phyloP scores from a whole-genome alignment of 1,284 basidiomycete genomes.

The Heliocybe sulcata region DNA sequence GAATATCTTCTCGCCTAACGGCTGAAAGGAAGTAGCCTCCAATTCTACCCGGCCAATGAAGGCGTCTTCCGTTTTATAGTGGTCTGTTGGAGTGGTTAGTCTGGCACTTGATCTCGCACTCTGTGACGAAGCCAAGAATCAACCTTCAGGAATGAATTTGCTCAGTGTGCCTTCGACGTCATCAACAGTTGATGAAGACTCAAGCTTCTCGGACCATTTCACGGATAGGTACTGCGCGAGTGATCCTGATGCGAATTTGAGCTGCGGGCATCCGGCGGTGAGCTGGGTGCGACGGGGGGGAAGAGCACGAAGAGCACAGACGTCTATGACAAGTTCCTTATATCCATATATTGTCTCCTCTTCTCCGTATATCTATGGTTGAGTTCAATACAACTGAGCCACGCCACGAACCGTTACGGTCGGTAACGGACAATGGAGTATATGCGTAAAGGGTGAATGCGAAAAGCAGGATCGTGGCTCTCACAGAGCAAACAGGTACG shows the following conservation, averaged over 20 bases:
- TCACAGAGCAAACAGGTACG: no score
- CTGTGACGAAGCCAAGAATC: no score
- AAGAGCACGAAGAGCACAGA: slow-evolving; percentile 28
- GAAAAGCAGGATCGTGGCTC: no score
- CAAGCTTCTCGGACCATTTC: slow-evolving; percentile 58
- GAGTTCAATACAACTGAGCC: background rate
- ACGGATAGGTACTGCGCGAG: slow-evolving; percentile 74
- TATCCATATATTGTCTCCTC: slow-evolving; percentile 98
- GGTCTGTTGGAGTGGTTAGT: slow-evolving; percentile 35
- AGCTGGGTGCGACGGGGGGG: background rate
- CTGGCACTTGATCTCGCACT: no score
- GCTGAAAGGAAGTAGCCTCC: slow-evolving; percentile 71
- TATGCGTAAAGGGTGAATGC: no score
- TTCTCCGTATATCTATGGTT: slow-evolving; percentile 79
- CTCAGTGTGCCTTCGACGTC: slow-evolving; percentile 78
- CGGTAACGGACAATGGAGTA: no score
- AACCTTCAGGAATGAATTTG: slow-evolving; percentile 76
- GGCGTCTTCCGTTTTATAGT: slow-evolving; percentile 54
- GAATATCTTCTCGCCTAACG: slow-evolving; percentile 70
- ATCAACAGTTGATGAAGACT: slow-evolving; percentile 74
- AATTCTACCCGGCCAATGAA: slow-evolving; percentile 68
- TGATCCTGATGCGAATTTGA: slow-evolving; percentile 85
- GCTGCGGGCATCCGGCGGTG: slow-evolving; percentile 27
- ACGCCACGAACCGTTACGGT: no score
- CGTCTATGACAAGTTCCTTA: slow-evolving; percentile 74